Evolutionary conservation across 2,329 filamentous ascomycete genomes (phyloP).

Genomic region (Aspergillus glaucus): DNA sequence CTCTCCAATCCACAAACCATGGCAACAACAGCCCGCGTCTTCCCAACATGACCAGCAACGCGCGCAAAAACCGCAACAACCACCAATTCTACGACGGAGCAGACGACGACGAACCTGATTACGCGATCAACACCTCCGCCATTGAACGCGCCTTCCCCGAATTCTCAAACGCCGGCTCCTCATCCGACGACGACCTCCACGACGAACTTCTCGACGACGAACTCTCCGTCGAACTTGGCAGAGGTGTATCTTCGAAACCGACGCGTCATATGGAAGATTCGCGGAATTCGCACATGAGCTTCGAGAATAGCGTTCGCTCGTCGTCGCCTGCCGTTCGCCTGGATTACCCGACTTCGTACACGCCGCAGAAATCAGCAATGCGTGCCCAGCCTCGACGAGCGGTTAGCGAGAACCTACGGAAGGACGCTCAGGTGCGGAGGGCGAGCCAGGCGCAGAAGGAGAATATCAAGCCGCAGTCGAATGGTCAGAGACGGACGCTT

Average conservation of each 20-base stretch:
- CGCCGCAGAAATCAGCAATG: conserved; percentile 30
- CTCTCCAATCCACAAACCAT: conserved; percentile 33
- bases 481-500: conserved; percentile 42
- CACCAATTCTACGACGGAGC: conserved; percentile 4
- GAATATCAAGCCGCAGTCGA: conserved; percentile 32
- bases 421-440: conserved; percentile 35
- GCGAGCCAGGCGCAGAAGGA: conserved; percentile 38
- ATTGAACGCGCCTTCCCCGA: conserved; percentile 43
- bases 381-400: conserved; percentile 21
- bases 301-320: conserved; percentile 40
- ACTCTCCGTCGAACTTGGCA: conserved; percentile 52
- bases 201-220: conserved; percentile 38
- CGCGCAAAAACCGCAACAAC: conserved; percentile 6
- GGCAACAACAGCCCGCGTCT: conserved; percentile 24
- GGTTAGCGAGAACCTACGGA: conserved; percentile 33
- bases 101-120: conserved; percentile 33
- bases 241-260: conserved; percentile 39
- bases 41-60: conserved; percentile 17
- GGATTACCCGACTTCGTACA: conserved; percentile 30
- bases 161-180: conserved; percentile 39
- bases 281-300: conserved; percentile 44
- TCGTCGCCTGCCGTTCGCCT: conserved; percentile 36
- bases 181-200: conserved; percentile 28
- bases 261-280: conserved; percentile 42
- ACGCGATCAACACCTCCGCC: conserved; percentile 42